These are phyloP conservation scores for Penicillium sp. DNA, from an alignment of 2,329 filamentous ascomycete species.

Conservation along the genomic window DNA sequence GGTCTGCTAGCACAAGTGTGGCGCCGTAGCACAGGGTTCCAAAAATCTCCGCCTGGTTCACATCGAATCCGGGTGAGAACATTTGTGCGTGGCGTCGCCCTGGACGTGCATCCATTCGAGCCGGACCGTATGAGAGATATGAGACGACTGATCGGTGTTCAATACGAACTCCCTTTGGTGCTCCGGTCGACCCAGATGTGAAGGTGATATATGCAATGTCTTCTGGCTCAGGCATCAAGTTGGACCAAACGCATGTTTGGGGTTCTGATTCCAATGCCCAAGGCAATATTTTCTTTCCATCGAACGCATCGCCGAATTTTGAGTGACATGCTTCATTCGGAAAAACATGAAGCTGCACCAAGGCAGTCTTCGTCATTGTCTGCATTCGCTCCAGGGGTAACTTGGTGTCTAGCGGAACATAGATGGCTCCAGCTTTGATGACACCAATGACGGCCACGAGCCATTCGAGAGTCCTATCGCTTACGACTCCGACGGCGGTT, in stretches of 20 bases:
- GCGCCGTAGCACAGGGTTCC: conserved; percentile 43
- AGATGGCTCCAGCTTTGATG: not conserved
- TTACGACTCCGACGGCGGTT: not conserved
- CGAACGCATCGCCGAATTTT: not conserved
- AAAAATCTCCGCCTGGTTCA: conserved; percentile 47
- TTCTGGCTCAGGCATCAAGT: not conserved
- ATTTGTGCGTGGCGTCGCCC: conserved; percentile 41
- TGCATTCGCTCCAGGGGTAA: not conserved
- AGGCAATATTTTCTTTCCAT: not conserved
- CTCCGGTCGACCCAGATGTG: conserved; percentile 41
- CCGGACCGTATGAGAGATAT: conserved; percentile 35
- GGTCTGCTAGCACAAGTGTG: conserved; percentile 37
- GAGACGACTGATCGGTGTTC: conserved; percentile 38
- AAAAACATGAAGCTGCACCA: not conserved
- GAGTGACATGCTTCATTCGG: not conserved
- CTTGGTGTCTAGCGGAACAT: not conserved
- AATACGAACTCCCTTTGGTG: conserved; percentile 25
- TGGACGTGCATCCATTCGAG: conserved; percentile 36
- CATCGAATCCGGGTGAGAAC: conserved; percentile 49
- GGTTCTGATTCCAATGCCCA: not conserved
- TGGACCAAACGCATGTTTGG: not conserved
- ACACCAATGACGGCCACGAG: not conserved
- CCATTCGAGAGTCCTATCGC: not conserved
- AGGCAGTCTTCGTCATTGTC: not conserved
- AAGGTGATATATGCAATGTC: conserved; percentile 44